These are phyloP conservation scores for Saxophila tyrrhenica DNA, from an alignment of 495 filamentous ascomycete genomes.

Conservation along the genomic window DNA sequence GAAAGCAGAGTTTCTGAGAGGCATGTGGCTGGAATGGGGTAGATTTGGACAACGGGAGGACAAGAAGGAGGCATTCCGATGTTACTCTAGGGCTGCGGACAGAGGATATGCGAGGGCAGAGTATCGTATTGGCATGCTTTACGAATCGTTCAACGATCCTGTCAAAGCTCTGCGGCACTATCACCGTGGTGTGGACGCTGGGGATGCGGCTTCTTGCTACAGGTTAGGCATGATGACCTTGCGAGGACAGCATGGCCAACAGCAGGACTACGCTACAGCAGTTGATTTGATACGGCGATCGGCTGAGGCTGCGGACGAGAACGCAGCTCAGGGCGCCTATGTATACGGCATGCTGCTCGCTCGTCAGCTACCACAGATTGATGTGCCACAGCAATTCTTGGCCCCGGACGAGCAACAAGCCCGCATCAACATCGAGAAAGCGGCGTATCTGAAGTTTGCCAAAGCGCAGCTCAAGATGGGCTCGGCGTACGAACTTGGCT, in stretches of 20 bases:
- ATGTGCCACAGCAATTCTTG: conserved; percentile 60
- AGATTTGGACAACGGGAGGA: conserved; percentile 83
- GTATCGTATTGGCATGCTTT: conserved; percentile 97
- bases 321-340: conserved; percentile 94
- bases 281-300: conserved; percentile 71
- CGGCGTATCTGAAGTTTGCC: conserved; percentile 89
- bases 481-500: conserved; percentile 85
- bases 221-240: conserved; percentile 96
- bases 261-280: conserved; percentile 65
- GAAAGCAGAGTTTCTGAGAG: conserved; percentile 85
- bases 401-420: conserved; percentile 65
- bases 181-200: conserved; percentile 57
- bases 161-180: conserved; percentile 87
- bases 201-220: conserved; percentile 91
- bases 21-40: conserved; percentile 96
- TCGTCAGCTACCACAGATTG: conserved; percentile 78
- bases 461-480: conserved; percentile 98
- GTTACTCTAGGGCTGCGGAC: conserved; percentile 75
- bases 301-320: conserved; percentile 85
- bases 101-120: conserved; percentile 88
- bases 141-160: conserved; percentile 83
- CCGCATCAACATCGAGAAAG: conserved; percentile 85
- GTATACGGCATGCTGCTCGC: conserved; percentile 93
- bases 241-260: conserved; percentile 81
- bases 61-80: conserved; percentile 85